Percentiles rank a stretch among this genome's conserved stretches.
Conservation (phyloP, 1,139 yeast species). For the Suhomyces anneliseae region DNA sequence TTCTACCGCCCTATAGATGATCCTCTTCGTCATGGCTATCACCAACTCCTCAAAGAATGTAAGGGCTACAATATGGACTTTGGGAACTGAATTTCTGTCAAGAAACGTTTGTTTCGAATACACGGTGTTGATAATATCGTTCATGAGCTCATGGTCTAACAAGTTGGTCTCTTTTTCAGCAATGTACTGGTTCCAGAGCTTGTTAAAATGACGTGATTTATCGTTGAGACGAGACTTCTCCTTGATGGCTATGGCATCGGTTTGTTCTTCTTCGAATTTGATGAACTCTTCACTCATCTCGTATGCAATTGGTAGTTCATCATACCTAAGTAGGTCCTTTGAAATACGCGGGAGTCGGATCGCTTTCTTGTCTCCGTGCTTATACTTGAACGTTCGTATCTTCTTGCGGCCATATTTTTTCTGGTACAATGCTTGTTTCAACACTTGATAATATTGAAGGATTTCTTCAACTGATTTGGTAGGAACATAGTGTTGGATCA, state of each 20-base stretch:
- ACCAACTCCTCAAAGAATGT: conserved; percentile 13
- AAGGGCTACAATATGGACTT: conserved; percentile 8
- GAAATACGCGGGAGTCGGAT: conserved; percentile 12
- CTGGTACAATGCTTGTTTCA: conserved; percentile 27
- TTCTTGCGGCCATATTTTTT: conserved; percentile 16
- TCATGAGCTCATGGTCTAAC: conserved; percentile 6
- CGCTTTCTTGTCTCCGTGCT: conserved; percentile 5
- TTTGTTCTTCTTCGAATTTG: conserved; percentile 48
- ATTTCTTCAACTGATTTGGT: conserved; percentile 49
- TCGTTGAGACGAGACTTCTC: conserved; percentile 20
- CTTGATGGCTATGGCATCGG: conserved; percentile 22
- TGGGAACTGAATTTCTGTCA: conserved; percentile 1
- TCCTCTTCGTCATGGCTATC: conserved; percentile 6
- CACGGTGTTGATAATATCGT: conserved; percentile 1
- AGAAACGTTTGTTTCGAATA: conserved; percentile 8
- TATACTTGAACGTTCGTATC: conserved; percentile 9
- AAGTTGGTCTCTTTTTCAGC: conserved; percentile 4
- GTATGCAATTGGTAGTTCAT: conserved; percentile 51
- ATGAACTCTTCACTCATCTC: conserved; percentile 54
- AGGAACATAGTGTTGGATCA: conserved; percentile 37
- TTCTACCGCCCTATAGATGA: conserved; percentile 9
- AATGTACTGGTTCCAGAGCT: conserved; percentile 4
- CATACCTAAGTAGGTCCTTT: conserved; percentile 28
- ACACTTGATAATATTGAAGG: conserved; percentile 42
- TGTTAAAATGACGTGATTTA: conserved; percentile 9